Evolutionary conservation across 495 filamentous ascomycete species (phyloP).

Genomic region (Thozetella sp.): DNA sequence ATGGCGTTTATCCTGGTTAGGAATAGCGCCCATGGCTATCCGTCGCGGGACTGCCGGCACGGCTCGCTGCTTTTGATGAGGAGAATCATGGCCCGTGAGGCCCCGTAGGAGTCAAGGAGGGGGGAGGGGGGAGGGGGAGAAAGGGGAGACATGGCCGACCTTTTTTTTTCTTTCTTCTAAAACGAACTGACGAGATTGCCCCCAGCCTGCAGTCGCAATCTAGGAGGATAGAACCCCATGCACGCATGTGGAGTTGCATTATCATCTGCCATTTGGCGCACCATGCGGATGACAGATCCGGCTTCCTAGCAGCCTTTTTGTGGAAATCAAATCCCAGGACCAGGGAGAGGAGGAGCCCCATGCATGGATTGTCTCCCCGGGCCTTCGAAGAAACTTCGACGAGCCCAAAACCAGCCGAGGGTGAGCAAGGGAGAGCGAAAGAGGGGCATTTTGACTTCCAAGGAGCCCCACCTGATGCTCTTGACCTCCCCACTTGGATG

Average conservation of each 20-base stretch:
- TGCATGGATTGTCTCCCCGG: slow-evolving; percentile 8
- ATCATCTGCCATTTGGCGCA: slow-evolving; percentile 1
- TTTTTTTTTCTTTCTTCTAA: background rate
- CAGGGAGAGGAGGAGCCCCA: slow-evolving; percentile 1
- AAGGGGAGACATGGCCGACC: background rate
- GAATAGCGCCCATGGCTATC: slow-evolving; percentile 7
- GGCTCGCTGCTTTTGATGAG: slow-evolving; percentile 5
- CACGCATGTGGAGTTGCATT: background rate
- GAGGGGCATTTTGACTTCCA: background rate
- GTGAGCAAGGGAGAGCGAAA: background rate
- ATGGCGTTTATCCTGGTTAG: slow-evolving; percentile 13
- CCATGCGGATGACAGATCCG: slow-evolving; percentile 10
- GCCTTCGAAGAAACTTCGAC: slow-evolving; percentile 14
- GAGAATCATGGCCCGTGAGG: background rate
- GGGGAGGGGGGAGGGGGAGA: background rate
- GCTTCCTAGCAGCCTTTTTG: slow-evolving; percentile 9
- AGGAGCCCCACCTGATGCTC: background rate
- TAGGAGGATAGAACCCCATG: background rate
- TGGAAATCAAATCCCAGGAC: slow-evolving; percentile 11
- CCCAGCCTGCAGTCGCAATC: background rate
- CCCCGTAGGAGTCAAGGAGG: background rate
- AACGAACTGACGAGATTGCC: background rate
- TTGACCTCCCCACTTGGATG: background rate
- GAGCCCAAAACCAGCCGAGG: background rate
- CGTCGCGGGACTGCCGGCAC: slow-evolving; percentile 9